A percentile compares a stretch with the other conserved stretches of the same genome.
Evolutionary conservation across 2,329 filamentous ascomycete species (phyloP).

Genomic region (Colletotrichum tamarilloi): DNA sequence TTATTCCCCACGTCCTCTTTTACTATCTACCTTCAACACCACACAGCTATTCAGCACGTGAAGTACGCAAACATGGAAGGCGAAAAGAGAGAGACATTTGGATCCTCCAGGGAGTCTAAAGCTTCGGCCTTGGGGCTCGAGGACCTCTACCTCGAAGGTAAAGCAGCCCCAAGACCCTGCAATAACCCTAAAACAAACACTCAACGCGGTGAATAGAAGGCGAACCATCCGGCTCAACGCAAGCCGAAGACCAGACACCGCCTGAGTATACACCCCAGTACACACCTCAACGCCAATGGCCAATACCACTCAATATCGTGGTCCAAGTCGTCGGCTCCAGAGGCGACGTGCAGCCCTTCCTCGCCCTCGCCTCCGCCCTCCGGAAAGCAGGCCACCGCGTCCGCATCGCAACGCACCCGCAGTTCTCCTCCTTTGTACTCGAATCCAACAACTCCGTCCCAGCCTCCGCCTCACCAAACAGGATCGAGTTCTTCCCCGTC

Average conservation of each 20-base stretch:
- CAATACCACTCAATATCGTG: conserved; percentile 58
- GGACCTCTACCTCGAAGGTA: conserved; percentile 20
- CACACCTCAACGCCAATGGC: neutral
- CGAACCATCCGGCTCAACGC: conserved; percentile 5
- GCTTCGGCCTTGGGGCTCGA: conserved; percentile 12
- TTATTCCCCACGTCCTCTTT: neutral
- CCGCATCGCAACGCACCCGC: conserved; percentile 60
- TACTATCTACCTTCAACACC: neutral
- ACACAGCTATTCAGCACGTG: neutral
- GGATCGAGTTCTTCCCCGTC: conserved; percentile 63
- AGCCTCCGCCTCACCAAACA: neutral
- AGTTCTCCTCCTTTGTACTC: conserved; percentile 60
- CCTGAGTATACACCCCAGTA: conserved; percentile 13
- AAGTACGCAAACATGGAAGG: neutral
- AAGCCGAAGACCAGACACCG: conserved; percentile 1
- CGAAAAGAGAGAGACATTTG: neutral
- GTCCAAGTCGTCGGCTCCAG: conserved; percentile 64
- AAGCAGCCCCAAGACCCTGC: neutral
- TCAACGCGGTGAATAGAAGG: conserved; percentile 9
- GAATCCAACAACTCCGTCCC: conserved; percentile 40
- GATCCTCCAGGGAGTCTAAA: conserved; percentile 14
- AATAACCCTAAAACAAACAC: neutral
- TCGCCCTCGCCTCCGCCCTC: conserved; percentile 62
- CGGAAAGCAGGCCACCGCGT: conserved; percentile 60
- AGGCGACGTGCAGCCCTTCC: conserved; percentile 68